These are phyloP conservation scores for Angophora floribunda DNA, from an alignment of 345 rosid species.

Conservation along the genomic window DNA sequence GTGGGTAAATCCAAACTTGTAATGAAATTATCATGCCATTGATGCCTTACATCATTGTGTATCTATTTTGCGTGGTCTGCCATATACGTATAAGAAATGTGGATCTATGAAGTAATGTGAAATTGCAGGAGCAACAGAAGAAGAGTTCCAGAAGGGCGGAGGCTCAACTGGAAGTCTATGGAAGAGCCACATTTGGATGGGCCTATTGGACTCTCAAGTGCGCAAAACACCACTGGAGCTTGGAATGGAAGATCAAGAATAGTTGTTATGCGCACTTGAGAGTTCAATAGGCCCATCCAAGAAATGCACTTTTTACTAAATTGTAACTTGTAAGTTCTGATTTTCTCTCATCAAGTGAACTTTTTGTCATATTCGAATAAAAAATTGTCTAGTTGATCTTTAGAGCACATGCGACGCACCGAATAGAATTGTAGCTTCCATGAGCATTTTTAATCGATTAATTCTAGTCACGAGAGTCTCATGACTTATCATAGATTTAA, in stretches of 20 bases:
- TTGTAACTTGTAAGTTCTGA: not conserved
- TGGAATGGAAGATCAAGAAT: constrained; percentile 54
- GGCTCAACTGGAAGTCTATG: constrained; percentile 36
- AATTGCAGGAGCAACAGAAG: constrained; percentile 41
- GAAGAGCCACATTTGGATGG: constrained; percentile 56
- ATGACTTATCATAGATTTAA: not conserved
- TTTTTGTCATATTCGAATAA: not conserved
- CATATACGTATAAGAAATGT: too few relatives aligned
- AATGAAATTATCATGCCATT: too few relatives aligned
- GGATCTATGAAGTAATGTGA: too few relatives aligned
- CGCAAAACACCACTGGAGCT: constrained; percentile 30
- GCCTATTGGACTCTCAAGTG: constrained; percentile 57
- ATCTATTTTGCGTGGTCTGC: too few relatives aligned
- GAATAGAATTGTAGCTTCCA: not conserved
- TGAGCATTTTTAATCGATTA: not conserved
- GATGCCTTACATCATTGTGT: too few relatives aligned
- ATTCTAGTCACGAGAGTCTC: not conserved
- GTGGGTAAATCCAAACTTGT: constrained; percentile 19
- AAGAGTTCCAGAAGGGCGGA: constrained; percentile 33
- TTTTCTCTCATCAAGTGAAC: not conserved
- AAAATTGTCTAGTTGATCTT: not conserved
- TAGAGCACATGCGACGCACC: not conserved
- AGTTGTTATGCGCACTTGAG: not conserved
- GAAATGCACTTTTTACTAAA: not conserved
- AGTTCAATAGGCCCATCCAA: not conserved